phyloP scores from a whole-genome alignment of 1,139 yeast genomes.

The Candida pseudoviswanathii region DNA sequence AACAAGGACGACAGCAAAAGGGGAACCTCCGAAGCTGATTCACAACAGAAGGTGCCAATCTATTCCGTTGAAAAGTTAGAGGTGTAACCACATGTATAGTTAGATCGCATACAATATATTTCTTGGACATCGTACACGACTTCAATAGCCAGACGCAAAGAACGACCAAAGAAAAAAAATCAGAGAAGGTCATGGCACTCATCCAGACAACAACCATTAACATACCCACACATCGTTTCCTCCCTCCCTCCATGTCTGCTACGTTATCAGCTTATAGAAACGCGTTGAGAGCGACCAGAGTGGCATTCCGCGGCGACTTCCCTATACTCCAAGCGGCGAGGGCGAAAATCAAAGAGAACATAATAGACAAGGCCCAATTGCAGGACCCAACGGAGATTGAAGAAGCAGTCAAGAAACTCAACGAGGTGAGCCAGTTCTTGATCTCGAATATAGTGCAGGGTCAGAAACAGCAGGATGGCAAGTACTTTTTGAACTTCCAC shows the following conservation, averaged over 20 bases:
- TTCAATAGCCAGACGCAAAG: too few relatives aligned
- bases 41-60: slow-evolving; percentile 45
- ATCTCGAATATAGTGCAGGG: slow-evolving; percentile 86
- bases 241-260: slow-evolving; percentile 4
- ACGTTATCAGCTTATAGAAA: slow-evolving; percentile 64
- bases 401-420: slow-evolving; percentile 61
- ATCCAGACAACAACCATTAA: not conserved
- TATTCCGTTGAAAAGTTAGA: slow-evolving; percentile 56
- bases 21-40: slow-evolving; percentile 29
- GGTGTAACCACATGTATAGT: slow-evolving; percentile 25
- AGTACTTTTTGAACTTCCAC: slow-evolving; percentile 67
- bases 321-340: slow-evolving; percentile 64
- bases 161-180: not conserved
- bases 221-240: not conserved
- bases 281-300: slow-evolving; percentile 68
- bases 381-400: slow-evolving; percentile 38
- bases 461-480: slow-evolving; percentile 46
- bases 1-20: slow-evolving; percentile 27
- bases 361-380: slow-evolving; percentile 35
- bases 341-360: slow-evolving; percentile 61
- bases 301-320: slow-evolving; percentile 65
- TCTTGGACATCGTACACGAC: too few relatives aligned
- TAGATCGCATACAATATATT: not conserved
- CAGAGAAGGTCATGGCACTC: not conserved
- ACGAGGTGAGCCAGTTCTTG: slow-evolving; percentile 70